A percentile compares a stretch with the other conserved stretches of the same genome.
Conservation (phyloP, 1,139 yeast species). For the Zygosaccharomyces sapae region DNA sequence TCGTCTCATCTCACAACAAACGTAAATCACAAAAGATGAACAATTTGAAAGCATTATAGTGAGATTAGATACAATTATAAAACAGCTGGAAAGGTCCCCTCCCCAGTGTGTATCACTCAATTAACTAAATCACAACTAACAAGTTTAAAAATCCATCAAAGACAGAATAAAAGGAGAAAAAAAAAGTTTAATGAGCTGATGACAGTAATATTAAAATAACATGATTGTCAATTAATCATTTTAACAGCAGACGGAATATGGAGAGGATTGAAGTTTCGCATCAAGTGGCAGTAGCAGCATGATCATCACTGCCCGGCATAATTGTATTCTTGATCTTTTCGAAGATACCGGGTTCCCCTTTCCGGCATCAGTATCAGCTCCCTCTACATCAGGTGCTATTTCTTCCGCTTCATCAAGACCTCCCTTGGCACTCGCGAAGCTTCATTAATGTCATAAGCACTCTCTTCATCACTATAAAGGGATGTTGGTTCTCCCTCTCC, state of each 20-base stretch:
- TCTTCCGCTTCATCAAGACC: slow-evolving; percentile 8
- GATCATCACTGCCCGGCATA: slow-evolving; percentile 1
- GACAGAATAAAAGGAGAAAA: neutral
- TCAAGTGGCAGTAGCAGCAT: slow-evolving; percentile 1
- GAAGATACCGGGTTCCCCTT: slow-evolving; percentile 10
- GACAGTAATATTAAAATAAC: too few species aligned
- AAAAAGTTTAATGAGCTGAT: neutral
- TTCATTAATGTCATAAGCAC: slow-evolving; percentile 4
- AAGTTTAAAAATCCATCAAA: neutral
- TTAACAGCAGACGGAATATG: too few species aligned
- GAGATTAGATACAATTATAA: neutral
- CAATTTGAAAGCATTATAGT: neutral
- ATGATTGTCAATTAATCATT: too few species aligned
- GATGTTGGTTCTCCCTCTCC: neutral
- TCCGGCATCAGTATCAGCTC: slow-evolving; percentile 2
- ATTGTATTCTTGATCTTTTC: slow-evolving; percentile 12
- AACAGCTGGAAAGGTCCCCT: neutral
- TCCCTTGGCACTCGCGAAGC: slow-evolving; percentile 11
- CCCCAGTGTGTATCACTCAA: neutral
- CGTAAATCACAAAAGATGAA: neutral
- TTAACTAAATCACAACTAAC: neutral
- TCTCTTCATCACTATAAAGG: slow-evolving; percentile 3
- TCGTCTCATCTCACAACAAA: neutral
- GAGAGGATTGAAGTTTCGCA: neutral
- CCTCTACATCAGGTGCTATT: slow-evolving; percentile 5